Base-by-base conservation (phyloP, 2,329 filamentous ascomycete genomes). In the Fusarium sp. region DNA sequence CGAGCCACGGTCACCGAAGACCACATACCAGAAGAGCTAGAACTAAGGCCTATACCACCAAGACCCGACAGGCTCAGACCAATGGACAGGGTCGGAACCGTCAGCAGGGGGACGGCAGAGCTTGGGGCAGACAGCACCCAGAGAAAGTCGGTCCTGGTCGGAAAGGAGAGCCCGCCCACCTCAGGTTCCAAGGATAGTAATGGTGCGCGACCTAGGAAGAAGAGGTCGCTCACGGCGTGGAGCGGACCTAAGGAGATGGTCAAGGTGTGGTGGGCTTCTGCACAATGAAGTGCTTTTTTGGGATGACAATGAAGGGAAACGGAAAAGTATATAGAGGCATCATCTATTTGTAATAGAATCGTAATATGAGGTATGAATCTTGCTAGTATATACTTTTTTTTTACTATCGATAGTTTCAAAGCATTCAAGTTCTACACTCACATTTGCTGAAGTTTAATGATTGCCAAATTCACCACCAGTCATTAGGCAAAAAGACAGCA, bases 211-310 rank as follows among this genome's bases (percentile, higher is more conserved):
- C 62, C 58, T 13, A 78, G 56, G 30, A 70, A 69, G 43, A 75
- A 75, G 30, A 76, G 54, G 27, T 75, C 73, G 7, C 50, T 74
- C 50, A 68, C 73, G 5, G 60, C 66, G 14, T 67, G 74, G 66
- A 77, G 69, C 30, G 75, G 73, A 13, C 70, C 67, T 0, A 78
- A 73, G 34, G 76, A 78, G 74, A 61, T 77, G 62, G 76, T 77
- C 34, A 78, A 78, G 64, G 76, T 78, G 37, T 78, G 76, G 76
- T 78, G 76, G 76, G 68, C 74, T 18, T 57, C 54, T 57, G 56
- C 74, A 16, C 35, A 60, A 45, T 73, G 43, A 56, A 14, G 16
- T 14, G 34, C 39, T 10, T 18, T 18, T 45, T 57, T 60, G 60
- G 64, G 30, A 27, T 27, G 43, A 25, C 18, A 20, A 60, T 52